Conservation (phyloP, 2,329 filamentous ascomycete genomes). For the Penicillium glabrum region DNA sequence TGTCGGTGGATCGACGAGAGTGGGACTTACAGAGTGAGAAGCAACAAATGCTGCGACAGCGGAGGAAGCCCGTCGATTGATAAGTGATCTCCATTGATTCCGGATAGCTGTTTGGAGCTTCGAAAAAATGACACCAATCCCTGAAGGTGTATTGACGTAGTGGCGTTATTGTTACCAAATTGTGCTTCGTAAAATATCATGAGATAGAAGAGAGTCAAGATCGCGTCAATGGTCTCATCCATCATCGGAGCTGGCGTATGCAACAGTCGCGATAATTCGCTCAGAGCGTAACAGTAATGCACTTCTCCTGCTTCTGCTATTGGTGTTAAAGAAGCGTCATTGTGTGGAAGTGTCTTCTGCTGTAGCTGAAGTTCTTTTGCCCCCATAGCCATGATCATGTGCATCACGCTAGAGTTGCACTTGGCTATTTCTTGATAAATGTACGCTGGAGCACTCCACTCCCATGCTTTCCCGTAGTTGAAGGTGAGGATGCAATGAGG, state of each 20-base stretch:
- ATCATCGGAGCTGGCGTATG: neutral
- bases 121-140: neutral
- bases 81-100: neutral
- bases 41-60: neutral
- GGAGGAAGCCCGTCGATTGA: neutral
- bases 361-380: neutral
- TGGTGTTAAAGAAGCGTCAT: neutral
- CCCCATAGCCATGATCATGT: neutral
- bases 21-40: neutral
- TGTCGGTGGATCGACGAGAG: neutral
- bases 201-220: neutral
- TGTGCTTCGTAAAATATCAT: neutral
- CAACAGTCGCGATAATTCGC: neutral
- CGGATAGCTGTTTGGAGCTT: neutral
- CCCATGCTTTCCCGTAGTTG: neutral
- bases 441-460: neutral
- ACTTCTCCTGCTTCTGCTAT: neutral
- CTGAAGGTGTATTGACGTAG: neutral
- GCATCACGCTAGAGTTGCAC: neutral
- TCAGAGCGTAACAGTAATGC: neutral
- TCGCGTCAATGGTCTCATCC: neutral
- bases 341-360: neutral
- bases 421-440: neutral
- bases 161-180: neutral
- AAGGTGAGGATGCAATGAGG: neutral